Evolutionary conservation across 805 yeast genomes (phyloP).

Genomic region (Ascoidea rubescens): DNA sequence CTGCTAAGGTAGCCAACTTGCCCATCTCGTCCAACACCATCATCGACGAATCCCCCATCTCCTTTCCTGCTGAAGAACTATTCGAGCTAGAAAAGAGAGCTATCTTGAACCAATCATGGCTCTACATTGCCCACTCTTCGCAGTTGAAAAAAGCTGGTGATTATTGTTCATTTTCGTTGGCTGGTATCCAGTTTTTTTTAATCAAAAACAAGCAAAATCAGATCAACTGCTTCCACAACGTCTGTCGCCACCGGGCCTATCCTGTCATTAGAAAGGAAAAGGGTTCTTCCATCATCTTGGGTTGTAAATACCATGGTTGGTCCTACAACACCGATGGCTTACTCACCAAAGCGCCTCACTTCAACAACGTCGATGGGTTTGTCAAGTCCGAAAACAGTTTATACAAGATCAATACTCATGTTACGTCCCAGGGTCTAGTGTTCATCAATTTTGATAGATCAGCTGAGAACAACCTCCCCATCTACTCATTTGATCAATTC

Average conservation of each 20-base stretch:
- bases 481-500: constrained; percentile 34
- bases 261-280: constrained; percentile 45
- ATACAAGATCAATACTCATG: constrained; percentile 38
- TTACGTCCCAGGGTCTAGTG: constrained; percentile 43
- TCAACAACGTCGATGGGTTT: constrained; percentile 37
- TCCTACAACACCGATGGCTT: constrained; percentile 47
- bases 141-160: constrained; percentile 46
- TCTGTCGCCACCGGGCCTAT: constrained; percentile 52
- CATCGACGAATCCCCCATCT: not conserved
- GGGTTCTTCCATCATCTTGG: constrained; percentile 43
- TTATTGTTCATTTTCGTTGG: constrained; percentile 33
- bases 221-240: constrained; percentile 47
- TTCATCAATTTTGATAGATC: constrained; percentile 39
- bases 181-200: constrained; percentile 41
- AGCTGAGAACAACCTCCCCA: constrained; percentile 19
- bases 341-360: constrained; percentile 48
- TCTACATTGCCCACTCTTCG: constrained; percentile 34
- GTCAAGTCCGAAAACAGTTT: constrained; percentile 40
- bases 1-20: not conserved
- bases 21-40: not conserved
- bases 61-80: constrained; percentile 37
- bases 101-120: constrained; percentile 44
- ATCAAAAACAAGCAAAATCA: constrained; percentile 39
- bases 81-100: constrained; percentile 46
- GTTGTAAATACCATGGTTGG: constrained; percentile 57